These are phyloP conservation scores for Aspergillus kassunensis DNA, from an alignment of 495 filamentous ascomycete genomes.

Conservation along the genomic window DNA sequence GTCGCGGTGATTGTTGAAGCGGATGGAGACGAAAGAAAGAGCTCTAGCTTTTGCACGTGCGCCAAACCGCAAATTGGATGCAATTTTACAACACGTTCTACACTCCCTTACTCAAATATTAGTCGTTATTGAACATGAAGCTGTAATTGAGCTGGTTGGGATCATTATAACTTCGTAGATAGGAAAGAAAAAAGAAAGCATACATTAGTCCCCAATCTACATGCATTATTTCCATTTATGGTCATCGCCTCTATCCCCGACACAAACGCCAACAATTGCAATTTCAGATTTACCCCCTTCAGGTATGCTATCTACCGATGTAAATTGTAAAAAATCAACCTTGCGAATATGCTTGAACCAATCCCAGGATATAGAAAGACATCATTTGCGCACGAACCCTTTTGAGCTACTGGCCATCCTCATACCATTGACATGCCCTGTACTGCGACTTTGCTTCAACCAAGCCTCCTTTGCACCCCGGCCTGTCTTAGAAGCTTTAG, in stretches of 20 bases:
- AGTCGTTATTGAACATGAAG: background rate
- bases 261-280: conserved; percentile 2
- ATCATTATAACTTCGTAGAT: background rate
- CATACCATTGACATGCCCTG: conserved; percentile 35
- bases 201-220: conserved; percentile 2
- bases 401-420: conserved; percentile 34
- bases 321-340: too few species aligned
- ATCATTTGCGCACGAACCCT: conserved; percentile 43
- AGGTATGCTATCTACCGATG: background rate
- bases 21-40: background rate
- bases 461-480: conserved; percentile 45
- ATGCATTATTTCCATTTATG: background rate
- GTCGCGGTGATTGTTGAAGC: background rate
- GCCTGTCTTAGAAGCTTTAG: conserved; percentile 46
- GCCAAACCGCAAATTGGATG: background rate
- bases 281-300: background rate
- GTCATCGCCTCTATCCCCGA: background rate
- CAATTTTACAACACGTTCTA: background rate
- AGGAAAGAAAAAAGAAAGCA: conserved; percentile 9
- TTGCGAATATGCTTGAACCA: background rate
- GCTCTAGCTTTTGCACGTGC: conserved; percentile 6
- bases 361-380: background rate
- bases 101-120: background rate
- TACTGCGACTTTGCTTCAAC: conserved; percentile 40
- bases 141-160: background rate